phyloP scores from a whole-genome alignment of 169 alveolate species.

The Eimeria zaria region DNA sequence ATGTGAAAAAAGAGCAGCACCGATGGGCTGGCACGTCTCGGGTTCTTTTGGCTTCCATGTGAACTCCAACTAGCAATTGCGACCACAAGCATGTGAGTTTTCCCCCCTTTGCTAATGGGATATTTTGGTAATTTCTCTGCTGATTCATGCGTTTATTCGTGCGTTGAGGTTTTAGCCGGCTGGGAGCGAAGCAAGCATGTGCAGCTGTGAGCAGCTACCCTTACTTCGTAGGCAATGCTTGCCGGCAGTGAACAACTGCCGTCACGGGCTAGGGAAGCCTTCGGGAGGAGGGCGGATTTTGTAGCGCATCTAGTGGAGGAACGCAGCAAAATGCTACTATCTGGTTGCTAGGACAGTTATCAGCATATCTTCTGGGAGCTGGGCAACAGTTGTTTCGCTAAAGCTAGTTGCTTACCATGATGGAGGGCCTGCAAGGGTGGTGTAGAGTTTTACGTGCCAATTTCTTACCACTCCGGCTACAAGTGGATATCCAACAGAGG shows the following conservation, averaged over 20 bases:
- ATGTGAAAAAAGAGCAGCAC: background rate
- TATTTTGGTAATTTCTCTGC: background rate
- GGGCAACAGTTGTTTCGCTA: background rate
- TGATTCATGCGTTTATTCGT: background rate
- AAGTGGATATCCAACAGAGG: background rate
- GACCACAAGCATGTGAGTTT: background rate
- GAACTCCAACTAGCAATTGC: background rate
- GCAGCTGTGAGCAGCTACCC: background rate
- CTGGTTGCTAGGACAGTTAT: background rate
- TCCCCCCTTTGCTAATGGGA: background rate
- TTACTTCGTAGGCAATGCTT: background rate
- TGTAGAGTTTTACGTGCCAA: background rate
- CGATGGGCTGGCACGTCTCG: background rate
- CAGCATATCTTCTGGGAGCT: background rate
- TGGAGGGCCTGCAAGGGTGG: background rate
- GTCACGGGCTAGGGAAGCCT: background rate
- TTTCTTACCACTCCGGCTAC: background rate
- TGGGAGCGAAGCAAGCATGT: background rate
- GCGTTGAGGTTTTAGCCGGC: background rate
- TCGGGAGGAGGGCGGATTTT: background rate
- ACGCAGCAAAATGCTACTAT: background rate
- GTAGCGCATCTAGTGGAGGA: background rate
- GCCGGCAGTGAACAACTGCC: background rate
- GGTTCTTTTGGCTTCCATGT: background rate
- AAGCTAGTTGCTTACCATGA: background rate